These are phyloP conservation scores for Clitoria ternatea DNA, from an alignment of 306 rosid species.

Conservation along the genomic window DNA sequence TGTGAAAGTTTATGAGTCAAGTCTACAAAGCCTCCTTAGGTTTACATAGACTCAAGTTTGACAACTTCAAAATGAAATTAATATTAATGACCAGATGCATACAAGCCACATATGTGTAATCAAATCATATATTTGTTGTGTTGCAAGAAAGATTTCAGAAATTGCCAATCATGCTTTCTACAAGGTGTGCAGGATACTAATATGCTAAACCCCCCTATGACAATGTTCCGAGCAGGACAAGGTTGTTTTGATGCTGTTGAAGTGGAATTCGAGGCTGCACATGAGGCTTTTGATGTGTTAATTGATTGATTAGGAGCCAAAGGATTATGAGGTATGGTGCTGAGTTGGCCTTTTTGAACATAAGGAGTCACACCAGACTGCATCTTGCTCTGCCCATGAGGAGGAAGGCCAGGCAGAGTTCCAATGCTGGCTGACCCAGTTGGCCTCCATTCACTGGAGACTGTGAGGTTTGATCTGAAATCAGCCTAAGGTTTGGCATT, in stretches of 20 bases:
- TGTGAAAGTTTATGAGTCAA: too few species aligned
- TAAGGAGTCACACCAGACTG: conserved; percentile 57
- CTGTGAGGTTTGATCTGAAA: conserved; percentile 58
- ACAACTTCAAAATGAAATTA: too few species aligned
- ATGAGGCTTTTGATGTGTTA: conserved; percentile 49
- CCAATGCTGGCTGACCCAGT: conserved; percentile 46
- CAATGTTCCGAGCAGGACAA: conserved; percentile 45
- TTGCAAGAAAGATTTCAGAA: too few species aligned
- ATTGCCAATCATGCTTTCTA: too few species aligned
- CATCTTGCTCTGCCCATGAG: conserved; percentile 49
- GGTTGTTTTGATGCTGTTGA: conserved; percentile 53
- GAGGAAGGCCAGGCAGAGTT: conserved; percentile 47
- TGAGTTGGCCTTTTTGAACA: conserved; percentile 53
- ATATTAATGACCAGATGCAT: too few species aligned
- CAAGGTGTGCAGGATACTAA: too few species aligned
- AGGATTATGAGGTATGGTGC: conserved; percentile 53
- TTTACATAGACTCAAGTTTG: too few species aligned
- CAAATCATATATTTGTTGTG: too few species aligned
- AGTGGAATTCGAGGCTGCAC: conserved; percentile 53
- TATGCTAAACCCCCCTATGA: conserved; percentile 52
- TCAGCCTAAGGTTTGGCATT: conserved; percentile 69
- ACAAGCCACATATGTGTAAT: too few species aligned
- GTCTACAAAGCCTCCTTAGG: too few species aligned
- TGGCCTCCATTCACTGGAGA: conserved; percentile 49
- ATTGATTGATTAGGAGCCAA: conserved; percentile 56